Percentiles rank a stretch among this genome's conserved stretches.
Conservation (phyloP, 768 basidiomycete species). For the Auricularia heimuer region DNA sequence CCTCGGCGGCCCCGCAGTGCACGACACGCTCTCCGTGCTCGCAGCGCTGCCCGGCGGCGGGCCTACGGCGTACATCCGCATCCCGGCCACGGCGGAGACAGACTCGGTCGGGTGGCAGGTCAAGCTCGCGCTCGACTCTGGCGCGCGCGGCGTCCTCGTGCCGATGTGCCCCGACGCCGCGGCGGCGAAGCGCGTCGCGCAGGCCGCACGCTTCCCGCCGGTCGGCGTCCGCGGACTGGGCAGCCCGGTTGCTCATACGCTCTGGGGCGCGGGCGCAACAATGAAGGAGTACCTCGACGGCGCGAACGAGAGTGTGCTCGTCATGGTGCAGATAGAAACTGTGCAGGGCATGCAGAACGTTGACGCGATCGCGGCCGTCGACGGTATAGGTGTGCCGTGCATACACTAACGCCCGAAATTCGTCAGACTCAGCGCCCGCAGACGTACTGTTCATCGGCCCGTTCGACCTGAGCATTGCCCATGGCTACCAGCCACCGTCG, state of each 20-base stretch:
- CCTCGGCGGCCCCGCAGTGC: slow-evolving; percentile 39
- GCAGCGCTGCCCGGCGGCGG: slow-evolving; percentile 24
- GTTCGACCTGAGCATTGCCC: slow-evolving; percentile 54
- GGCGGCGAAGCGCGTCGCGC: slow-evolving; percentile 46
- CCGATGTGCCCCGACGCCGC: slow-evolving; percentile 50
- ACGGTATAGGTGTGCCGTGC: slow-evolving; percentile 43
- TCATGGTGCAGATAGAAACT: slow-evolving; percentile 63
- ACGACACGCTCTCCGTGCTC: slow-evolving; percentile 47
- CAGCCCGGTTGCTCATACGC: not conserved
- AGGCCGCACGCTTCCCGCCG: slow-evolving; percentile 54
- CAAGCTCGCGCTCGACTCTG: slow-evolving; percentile 60
- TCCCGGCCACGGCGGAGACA: slow-evolving; percentile 50
- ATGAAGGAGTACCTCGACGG: slow-evolving; percentile 18
- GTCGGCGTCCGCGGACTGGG: slow-evolving; percentile 4
- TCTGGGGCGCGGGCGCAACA: not conserved
- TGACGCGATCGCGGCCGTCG: slow-evolving; percentile 47
- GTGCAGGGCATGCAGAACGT: slow-evolving; percentile 49
- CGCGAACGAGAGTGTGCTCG: slow-evolving; percentile 46
- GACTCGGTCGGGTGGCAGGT: slow-evolving; percentile 58
- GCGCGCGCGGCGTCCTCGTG: slow-evolving; percentile 53
- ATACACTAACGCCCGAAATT: no score
- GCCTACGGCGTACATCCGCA: slow-evolving; percentile 48
- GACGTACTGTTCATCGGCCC: slow-evolving; percentile 56
- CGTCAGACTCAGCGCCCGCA: slow-evolving; percentile 9
- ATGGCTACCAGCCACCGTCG: slow-evolving; percentile 50